Base-by-base conservation (phyloP, 2,329 filamentous ascomycete species). In the Colletotrichum trifolii region DNA sequence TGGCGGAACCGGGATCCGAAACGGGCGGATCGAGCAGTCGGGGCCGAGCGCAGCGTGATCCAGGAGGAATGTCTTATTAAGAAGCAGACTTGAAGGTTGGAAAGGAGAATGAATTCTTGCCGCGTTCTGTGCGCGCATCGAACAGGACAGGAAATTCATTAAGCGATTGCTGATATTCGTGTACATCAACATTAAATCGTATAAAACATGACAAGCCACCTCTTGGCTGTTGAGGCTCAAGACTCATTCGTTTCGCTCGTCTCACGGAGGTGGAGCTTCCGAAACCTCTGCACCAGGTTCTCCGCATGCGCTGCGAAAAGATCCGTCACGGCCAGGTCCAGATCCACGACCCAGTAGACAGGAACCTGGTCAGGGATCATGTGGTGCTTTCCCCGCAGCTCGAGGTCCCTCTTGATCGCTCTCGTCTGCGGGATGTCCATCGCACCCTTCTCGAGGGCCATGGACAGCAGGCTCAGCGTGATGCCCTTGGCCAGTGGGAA, bases 401-500 rank as follows among this genome's bases (percentile, higher is more conserved):
- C 71, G 8, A 79, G 69, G 6, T 76, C 69, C 7, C 60, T 54
- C 60, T 76, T 70, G 33, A 79, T 72, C 8, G 60, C 64, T 12
- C 72, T 71, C 0, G 77, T 74, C 34, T 73, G 69, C 2, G 33
- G 38, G 3, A 67, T 70, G 3, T 73, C 66, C 50, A 80, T 74
- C 55, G 73, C 67, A 1, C 72, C 73, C 38, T 76, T 72, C 5
- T 73, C 69, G 35, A 81, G 67, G 5, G 72, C 71, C 75, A 81
- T 76, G 7, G 75, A 72, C 4, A 81, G 67, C 13, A 81, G 65
- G 8, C 74, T 75, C n/a, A 71, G 71, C 2, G 70, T 71, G 17
- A 79, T 75, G 1, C 73, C 67, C 49, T 76, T 73, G 8, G 77
- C 74, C 3, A 81, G 73, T 0, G 73, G 75, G 62, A 73, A 80